Base-by-base conservation (phyloP, 495 filamentous ascomycete species). In the Tuber magnatum region DNA sequence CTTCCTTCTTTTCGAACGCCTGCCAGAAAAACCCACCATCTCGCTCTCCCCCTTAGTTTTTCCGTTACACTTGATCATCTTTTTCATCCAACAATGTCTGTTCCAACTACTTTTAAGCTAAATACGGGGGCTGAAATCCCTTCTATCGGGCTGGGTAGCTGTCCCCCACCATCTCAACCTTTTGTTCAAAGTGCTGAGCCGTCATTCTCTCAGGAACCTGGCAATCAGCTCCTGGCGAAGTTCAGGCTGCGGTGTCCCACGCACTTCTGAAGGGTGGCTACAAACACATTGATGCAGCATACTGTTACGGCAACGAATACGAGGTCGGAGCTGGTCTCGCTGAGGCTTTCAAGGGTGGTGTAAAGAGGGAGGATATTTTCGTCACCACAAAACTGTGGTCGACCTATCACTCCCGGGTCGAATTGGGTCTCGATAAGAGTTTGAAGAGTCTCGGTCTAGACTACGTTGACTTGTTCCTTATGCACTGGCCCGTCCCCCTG, bases 301-400 rank as follows among this genome's bases (percentile, higher is more conserved):
- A 72, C 74, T 80, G 74, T 69, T 80, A 80, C 42, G 79, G 79
- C 0, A 80, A 80, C 69, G 79, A 80, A 56, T 71, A 74, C 35
- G 79, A 80, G 28, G 79, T 80, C 32, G 78, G 79, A n/a, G 32
- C 68, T n/a, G 79, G 78, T 32, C 71, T 81, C 2, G 72, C 72
- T 16, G 73, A 91, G 70, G 93, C 91, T 22, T 89, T 96, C 79
- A 81, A 85, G 1, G 91, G 91, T 1, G 86, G 87, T 48, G 86
- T 92, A 65, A 91, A 89, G 85, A 86, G 93, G 69, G 89, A 92
- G 83, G 91, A 94, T 73, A 84, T 95, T 68, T 97, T 94, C 84
- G 88, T 97, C 65, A 92, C 92, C 69, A 91, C 89, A 40, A 97
- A 97, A 84, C 84, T 95, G 43, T 95, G 92, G 93, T 90, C 88